Base-by-base conservation (phyloP, 2,329 filamentous ascomycete species). In the Sporothrix humicola region DNA sequence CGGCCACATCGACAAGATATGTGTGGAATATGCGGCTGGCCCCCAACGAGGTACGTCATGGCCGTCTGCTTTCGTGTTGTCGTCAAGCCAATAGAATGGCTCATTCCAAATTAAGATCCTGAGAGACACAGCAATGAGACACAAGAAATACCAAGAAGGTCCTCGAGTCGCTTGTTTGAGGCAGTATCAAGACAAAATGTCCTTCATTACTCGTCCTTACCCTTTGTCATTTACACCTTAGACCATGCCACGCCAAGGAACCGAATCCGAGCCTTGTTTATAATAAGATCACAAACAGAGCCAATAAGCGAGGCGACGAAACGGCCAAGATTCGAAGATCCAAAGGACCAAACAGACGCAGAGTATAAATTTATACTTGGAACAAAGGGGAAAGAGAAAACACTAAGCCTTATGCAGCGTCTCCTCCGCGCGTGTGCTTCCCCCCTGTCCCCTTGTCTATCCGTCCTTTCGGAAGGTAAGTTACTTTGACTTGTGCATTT, bases 161-260 rank as follows among this genome's bases (percentile, higher is more conserved):
- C 23, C 7, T n/a, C 23, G 20, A 50, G 44, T 68, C 63, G 63
- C 63, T 50, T 50, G 44, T 68, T 68, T 68, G 63, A 68, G 63
- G 44, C 63, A 50, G 44, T 50, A 68, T 26, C 63, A 26, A 68
- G 44, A 50, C 63, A 50, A 12, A 13, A 2, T 17, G n/a, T 48
- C 44, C 20, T 13, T 59, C 56, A 9, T 26, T 9, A n/a, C 23
- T 6, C n/a, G 1, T 10, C 54, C n/a, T 23, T 10, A 58, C 31
- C 7, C 15, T 17, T 52, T 52, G 48, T 17, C 48, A 15, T 37
- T 17, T 52, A 52, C 48, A 52, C 59, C 59, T 58, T 37, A 17
- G 6, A 10, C 20, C 44, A 23, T 66, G 42, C 42, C 42, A 48
- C 61, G 6, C 42, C 42, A 48, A 13, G 8, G 10, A 17, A 44